Evolutionary conservation across 108 stramenopile genomes (phyloP).

Genomic region (Conticribra weissflogii): DNA sequence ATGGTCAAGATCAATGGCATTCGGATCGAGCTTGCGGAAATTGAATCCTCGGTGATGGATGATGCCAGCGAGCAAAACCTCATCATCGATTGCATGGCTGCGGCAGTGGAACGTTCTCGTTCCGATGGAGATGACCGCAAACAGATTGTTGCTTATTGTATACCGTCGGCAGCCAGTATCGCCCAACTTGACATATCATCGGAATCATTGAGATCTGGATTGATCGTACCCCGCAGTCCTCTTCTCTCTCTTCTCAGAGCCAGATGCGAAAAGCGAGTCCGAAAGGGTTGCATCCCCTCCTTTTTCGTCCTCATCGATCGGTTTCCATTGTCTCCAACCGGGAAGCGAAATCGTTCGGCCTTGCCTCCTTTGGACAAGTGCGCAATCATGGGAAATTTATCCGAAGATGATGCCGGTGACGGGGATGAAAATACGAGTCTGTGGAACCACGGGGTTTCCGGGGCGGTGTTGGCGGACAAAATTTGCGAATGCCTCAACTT

Average conservation of each 20-base stretch:
- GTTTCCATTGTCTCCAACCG: conserved; percentile 80
- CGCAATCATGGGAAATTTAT: conserved; percentile 20
- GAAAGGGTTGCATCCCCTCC: conserved; percentile 73
- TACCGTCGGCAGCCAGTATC: conserved; percentile 51
- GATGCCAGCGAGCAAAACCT: conserved; percentile 25
- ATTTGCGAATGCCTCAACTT: conserved; percentile 77
- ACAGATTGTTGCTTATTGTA: conserved; percentile 67
- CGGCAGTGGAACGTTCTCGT: conserved; percentile 4
- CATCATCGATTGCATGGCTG: conserved; percentile 63
- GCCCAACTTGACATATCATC: conserved; percentile 47
- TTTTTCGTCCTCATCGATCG: too few relatives aligned
- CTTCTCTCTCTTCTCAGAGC: conserved; percentile 58
- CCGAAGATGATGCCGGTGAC: conserved; percentile 1
- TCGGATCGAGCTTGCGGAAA: conserved; percentile 80
- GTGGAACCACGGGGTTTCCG: conserved; percentile 53
- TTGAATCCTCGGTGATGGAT: conserved; percentile 69
- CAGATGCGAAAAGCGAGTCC: conserved; percentile 49
- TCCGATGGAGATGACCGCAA: conserved; percentile 31
- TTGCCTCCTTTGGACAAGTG: conserved; percentile 53
- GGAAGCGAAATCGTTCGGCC: conserved; percentile 63
- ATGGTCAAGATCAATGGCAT: conserved; percentile 88
- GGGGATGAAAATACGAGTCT: conserved; percentile 33
- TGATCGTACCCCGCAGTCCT: conserved; percentile 59
- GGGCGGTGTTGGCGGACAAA: conserved; percentile 55
- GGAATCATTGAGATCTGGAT: conserved; percentile 30